phyloP scores from a whole-genome alignment of 2,329 filamentous ascomycete species.

The Colletotrichum sp. region DNA sequence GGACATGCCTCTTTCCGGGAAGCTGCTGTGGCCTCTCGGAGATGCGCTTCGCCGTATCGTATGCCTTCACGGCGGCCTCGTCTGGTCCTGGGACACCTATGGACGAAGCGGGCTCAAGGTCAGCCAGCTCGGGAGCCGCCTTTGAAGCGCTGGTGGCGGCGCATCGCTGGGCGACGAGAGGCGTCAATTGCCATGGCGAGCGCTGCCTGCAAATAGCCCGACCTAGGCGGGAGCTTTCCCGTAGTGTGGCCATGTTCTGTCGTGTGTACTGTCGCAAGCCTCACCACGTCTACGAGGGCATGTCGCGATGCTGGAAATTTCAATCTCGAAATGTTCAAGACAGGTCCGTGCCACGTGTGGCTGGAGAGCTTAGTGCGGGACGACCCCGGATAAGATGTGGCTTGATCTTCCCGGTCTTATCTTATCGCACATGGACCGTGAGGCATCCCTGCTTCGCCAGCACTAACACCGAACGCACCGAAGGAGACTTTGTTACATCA shows the following conservation, averaged over 20 bases:
- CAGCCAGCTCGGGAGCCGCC: slow-evolving; percentile 40
- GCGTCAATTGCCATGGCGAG: slow-evolving; percentile 27
- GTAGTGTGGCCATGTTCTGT: slow-evolving; percentile 45
- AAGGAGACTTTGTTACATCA: neutral
- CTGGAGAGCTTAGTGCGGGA: neutral
- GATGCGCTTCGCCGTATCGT: slow-evolving; percentile 42
- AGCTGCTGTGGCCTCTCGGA: slow-evolving; percentile 41
- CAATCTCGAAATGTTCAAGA: slow-evolving; percentile 20
- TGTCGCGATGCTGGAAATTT: slow-evolving; percentile 22
- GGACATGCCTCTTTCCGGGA: slow-evolving; percentile 51
- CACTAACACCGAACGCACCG: neutral
- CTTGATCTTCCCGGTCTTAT: neutral
- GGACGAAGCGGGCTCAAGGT: slow-evolving; percentile 58
- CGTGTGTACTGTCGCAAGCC: slow-evolving; percentile 3
- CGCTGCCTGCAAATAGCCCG: slow-evolving; percentile 34
- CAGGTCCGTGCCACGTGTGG: slow-evolving; percentile 19
- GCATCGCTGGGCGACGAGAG: slow-evolving; percentile 39
- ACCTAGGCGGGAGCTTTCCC: slow-evolving; percentile 43
- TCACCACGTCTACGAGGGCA: slow-evolving; percentile 5
- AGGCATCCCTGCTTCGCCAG: neutral
- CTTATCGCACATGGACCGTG: neutral
- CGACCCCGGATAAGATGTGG: neutral
- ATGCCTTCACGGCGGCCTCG: slow-evolving; percentile 41
- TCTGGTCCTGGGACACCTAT: slow-evolving; percentile 48
- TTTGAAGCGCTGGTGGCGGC: slow-evolving; percentile 50